phyloP scores from a whole-genome alignment of 2,329 filamentous ascomycete species.

The Annulohypoxylon truncatum region DNA sequence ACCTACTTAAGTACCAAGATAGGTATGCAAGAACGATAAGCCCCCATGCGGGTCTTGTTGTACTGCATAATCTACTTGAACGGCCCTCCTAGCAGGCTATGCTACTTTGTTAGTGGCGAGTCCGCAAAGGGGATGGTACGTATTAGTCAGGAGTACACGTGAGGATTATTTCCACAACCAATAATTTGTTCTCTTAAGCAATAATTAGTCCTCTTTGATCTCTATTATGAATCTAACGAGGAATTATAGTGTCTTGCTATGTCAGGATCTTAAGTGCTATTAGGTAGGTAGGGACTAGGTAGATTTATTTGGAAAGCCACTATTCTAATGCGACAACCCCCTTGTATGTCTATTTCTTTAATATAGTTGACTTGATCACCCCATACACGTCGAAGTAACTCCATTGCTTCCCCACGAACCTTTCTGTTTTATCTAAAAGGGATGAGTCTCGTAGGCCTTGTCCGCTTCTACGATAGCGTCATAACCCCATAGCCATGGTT shows the following conservation, averaged over 20 bases:
- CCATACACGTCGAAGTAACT: background rate
- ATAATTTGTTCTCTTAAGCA: background rate
- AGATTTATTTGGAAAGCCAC: background rate
- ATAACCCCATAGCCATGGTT: constrained; percentile 40
- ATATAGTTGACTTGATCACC: background rate
- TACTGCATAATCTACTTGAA: background rate
- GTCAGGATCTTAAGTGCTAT: background rate
- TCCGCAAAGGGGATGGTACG: background rate
- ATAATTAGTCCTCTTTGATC: background rate
- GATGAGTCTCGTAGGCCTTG: constrained; percentile 20
- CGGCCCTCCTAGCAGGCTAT: background rate
- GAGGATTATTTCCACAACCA: background rate
- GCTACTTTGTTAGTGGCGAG: background rate
- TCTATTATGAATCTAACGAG: background rate
- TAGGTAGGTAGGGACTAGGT: background rate
- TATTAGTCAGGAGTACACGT: background rate
- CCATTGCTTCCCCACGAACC: background rate
- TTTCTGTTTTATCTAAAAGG: constrained; percentile 12
- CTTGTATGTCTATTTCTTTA: background rate
- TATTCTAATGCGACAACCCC: background rate
- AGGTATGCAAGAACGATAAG: background rate
- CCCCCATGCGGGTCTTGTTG: background rate
- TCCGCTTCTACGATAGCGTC: constrained; percentile 35
- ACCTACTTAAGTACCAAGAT: background rate
- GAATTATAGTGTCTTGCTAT: background rate